Conservation (phyloP, 2,329 filamentous ascomycete genomes). For the Magnaporthales sp. region DNA sequence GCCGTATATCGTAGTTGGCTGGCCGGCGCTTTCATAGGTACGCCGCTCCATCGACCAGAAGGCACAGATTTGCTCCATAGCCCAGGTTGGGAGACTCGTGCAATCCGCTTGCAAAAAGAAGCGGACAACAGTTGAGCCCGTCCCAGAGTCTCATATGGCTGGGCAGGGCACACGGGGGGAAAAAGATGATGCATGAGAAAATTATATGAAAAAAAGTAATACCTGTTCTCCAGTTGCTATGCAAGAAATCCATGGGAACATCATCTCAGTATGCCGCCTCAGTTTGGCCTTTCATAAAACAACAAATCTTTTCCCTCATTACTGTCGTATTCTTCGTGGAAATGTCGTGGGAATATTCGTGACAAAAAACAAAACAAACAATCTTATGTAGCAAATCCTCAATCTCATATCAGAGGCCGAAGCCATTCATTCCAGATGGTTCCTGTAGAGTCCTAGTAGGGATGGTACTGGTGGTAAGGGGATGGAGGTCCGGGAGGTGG, state of each 20-base stretch:
- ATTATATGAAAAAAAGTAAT: background rate
- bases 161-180: background rate
- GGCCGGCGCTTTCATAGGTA: background rate
- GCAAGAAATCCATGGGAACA: background rate
- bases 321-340: background rate
- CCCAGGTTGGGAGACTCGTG: background rate
- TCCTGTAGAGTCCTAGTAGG: background rate
- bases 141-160: background rate
- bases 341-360: background rate
- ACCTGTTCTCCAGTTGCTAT: background rate
- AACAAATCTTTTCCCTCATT: background rate
- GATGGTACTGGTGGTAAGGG: background rate
- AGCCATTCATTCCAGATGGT: background rate
- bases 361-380: conserved; percentile 4
- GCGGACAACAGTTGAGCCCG: background rate
- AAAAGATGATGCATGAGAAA: background rate
- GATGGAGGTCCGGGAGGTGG: conserved; percentile 8
- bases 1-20: background rate
- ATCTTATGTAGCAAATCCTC: background rate
- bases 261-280: background rate
- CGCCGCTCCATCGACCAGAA: background rate
- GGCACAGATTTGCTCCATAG: background rate
- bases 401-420: background rate
- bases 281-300: background rate
- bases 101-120: background rate